These are phyloP conservation scores for Amanita rimosa DNA, from an alignment of 768 basidiomycete species.

Conservation along the genomic window DNA sequence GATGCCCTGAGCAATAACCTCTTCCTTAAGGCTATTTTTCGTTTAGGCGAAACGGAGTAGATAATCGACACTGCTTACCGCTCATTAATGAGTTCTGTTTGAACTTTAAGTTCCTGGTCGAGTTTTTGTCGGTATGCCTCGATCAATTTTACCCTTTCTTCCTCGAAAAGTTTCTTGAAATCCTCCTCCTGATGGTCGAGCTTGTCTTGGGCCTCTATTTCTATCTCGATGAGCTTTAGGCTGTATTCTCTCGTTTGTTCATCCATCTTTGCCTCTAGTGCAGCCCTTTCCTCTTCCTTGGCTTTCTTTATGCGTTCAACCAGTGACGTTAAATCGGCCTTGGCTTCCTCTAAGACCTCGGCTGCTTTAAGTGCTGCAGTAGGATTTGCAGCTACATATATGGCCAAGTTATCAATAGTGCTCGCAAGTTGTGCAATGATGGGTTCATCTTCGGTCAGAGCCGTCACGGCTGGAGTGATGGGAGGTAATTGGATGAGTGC, in stretches of 20 bases:
- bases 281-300: conserved; percentile 66
- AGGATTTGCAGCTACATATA: conserved; percentile 70
- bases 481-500: conserved; percentile 49
- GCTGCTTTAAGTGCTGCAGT: conserved; percentile 54
- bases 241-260: conserved; percentile 82
- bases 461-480: conserved; percentile 69
- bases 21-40: conserved; percentile 67
- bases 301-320: conserved; percentile 67
- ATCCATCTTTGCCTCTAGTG: conserved; percentile 55
- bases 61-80: conserved; percentile 40
- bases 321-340: conserved; percentile 69
- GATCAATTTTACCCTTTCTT: conserved; percentile 63
- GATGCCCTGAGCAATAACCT: conserved; percentile 93
- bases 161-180: conserved; percentile 70
- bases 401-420: conserved; percentile 87
- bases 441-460: conserved; percentile 71
- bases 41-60: not conserved
- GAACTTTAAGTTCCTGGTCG: conserved; percentile 72
- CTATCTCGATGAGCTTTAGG: conserved; percentile 66
- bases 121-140: conserved; percentile 80
- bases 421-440: conserved; percentile 85
- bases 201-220: conserved; percentile 79
- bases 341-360: conserved; percentile 70
- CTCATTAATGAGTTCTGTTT: conserved; percentile 91
- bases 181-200: conserved; percentile 79